Conservation (phyloP, 192 early-diverging fungal genomes). For the Coemansia sp. region DNA sequence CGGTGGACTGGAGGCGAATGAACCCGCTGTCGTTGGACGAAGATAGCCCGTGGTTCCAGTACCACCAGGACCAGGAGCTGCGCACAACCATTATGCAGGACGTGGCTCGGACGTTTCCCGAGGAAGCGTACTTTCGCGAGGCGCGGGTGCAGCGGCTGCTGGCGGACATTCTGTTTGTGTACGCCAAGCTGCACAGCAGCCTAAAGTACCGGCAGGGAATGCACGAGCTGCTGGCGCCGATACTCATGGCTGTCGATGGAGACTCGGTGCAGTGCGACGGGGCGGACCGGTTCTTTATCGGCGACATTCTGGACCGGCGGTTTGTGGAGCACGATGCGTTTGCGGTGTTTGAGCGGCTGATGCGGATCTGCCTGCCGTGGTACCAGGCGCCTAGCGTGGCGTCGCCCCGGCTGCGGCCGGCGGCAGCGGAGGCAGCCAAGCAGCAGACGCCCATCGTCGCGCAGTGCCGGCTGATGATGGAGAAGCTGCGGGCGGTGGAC, state of each 20-base stretch:
- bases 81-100: slow-evolving; percentile 82
- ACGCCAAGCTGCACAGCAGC: slow-evolving; percentile 80
- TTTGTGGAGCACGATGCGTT: slow-evolving; percentile 87
- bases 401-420: slow-evolving; percentile 4
- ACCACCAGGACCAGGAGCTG: slow-evolving; percentile 83
- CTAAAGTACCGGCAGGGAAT: slow-evolving; percentile 97
- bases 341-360: slow-evolving; percentile 74
- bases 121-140: slow-evolving; percentile 72
- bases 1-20: slow-evolving; percentile 63
- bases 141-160: slow-evolving; percentile 62
- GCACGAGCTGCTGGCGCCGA: slow-evolving; percentile 90
- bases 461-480: slow-evolving; percentile 68
- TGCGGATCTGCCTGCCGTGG: slow-evolving; percentile 77
- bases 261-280: slow-evolving; percentile 55
- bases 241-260: slow-evolving; percentile 69
- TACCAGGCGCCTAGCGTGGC: slow-evolving; percentile 71
- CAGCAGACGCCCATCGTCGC: slow-evolving; percentile 62
- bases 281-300: slow-evolving; percentile 30
- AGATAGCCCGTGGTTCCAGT: slow-evolving; percentile 91
- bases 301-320: slow-evolving; percentile 53
- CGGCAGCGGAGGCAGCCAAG: not conserved
- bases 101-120: slow-evolving; percentile 91
- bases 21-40: slow-evolving; percentile 85
- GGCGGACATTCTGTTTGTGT: slow-evolving; percentile 83
- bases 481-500: slow-evolving; percentile 69